Evolutionary conservation across 2,329 filamentous ascomycete species (phyloP), one percentile per base, ranked within the genome.

Genomic region (Rasamsonia emersonii): DNA sequence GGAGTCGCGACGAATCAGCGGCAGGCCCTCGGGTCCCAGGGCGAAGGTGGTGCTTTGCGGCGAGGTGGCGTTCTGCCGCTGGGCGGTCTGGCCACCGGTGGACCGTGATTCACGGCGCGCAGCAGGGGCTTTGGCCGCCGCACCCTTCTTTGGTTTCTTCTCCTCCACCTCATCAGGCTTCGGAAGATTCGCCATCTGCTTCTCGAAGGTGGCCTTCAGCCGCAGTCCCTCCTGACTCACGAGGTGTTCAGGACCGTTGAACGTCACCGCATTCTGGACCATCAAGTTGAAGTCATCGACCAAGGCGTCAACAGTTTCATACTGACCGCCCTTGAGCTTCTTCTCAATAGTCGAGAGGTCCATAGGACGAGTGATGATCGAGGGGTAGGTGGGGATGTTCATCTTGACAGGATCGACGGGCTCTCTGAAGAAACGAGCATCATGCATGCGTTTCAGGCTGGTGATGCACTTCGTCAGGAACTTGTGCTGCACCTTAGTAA

Each of bases 1-100:
- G 1, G 85, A 93, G 48, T 93, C 86, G 13, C 89, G 82, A 33
- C 91, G 81, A 42, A 91, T 91, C 23, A 86, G 70, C 6, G 86
- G 86, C 23, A 85, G 71, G 1, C 84, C 85, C 45, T 85, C 77
- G 1, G 84, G 76, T 15, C 82, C 77, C 8, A 93, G 67, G 2
- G 86, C 84, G 58, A 86, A 93, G 0, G 81, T 73, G 18, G 70
- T 71, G 17, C 64, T 62, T 25, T 50, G 53, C 5, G 56, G 56
- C 19, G 56, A 59, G 9, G 18, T 25, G 35, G 46, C 49, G 36
- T 45, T 39, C 18, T 44, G 38, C 10, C 44, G 45, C 4, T 63
- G 59, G 3, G 62, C 51, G 18, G 54, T 46, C 16, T 59, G 56
- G 29, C 64, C 64, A 16, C 61, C 58, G 16, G 60, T 57, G 11